phyloP scores from a whole-genome alignment of 371 early-diverging fungal genomes.

The Blyttiomyces sp. region DNA sequence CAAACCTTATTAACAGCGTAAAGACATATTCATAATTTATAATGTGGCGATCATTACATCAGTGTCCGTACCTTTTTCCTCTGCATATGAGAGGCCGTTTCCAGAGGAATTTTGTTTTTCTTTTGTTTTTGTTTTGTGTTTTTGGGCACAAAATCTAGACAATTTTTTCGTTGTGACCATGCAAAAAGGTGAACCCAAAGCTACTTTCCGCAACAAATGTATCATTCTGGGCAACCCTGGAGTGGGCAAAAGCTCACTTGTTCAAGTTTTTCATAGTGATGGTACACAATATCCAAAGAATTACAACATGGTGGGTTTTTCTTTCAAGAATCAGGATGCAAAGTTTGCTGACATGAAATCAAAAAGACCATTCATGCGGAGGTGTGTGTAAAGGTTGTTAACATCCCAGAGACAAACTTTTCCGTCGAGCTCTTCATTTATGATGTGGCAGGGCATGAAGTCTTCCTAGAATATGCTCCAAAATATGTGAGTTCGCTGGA shows the following conservation, averaged over 20 bases:
- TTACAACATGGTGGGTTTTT: slow-evolving; percentile 36
- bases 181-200: slow-evolving; percentile 8
- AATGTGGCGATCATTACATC: too few relatives aligned
- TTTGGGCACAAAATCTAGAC: background rate
- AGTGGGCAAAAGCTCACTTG: slow-evolving; percentile 42
- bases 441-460: slow-evolving; percentile 43
- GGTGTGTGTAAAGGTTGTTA: slow-evolving; percentile 40
- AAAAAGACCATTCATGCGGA: slow-evolving; percentile 44
- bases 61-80: too few relatives aligned
- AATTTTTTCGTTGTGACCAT: background rate
- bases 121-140: background rate
- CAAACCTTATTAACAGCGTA: slow-evolving; percentile 7
- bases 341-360: background rate
- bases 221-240: slow-evolving; percentile 38
- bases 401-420: slow-evolving; percentile 43
- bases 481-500: slow-evolving; percentile 33
- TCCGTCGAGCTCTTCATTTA: slow-evolving; percentile 43
- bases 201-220: slow-evolving; percentile 39
- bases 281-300: slow-evolving; percentile 39
- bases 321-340: background rate
- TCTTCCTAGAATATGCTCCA: slow-evolving; percentile 32
- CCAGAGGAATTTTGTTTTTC: slow-evolving; percentile 2
- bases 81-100: too few relatives aligned
- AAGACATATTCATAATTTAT: slow-evolving; percentile 6
- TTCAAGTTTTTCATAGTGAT: slow-evolving; percentile 42